These are phyloP conservation scores for Aureobasidium sp. DNA, from an alignment of 2,329 filamentous ascomycete species.

Conservation along the genomic window DNA sequence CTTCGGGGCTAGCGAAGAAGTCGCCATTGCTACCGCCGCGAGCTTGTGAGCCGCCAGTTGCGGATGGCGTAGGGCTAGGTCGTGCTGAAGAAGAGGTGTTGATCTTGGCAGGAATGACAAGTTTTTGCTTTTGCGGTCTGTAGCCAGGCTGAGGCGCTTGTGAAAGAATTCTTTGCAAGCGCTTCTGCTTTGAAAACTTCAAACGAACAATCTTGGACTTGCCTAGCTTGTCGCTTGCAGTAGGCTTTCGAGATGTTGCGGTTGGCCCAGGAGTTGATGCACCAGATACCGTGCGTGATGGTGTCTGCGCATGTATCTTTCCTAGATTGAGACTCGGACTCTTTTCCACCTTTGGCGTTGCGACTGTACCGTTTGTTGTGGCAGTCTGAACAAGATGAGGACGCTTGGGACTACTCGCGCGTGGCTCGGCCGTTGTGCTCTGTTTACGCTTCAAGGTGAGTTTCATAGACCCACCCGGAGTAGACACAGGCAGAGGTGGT, in stretches of 20 bases:
- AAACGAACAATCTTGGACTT: not conserved
- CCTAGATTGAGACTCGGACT: conserved; percentile 2
- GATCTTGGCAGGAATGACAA: not conserved
- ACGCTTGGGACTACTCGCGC: conserved; percentile 24
- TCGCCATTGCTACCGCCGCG: not conserved
- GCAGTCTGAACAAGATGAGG: conserved; percentile 20
- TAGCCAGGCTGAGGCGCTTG: conserved; percentile 8
- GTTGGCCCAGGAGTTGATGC: not conserved
- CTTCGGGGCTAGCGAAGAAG: conserved; percentile 9
- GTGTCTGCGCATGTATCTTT: conserved; percentile 2
- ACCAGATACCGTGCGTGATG: conserved; percentile 1
- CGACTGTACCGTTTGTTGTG: conserved; percentile 1
- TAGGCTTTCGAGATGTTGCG: conserved; percentile 1
- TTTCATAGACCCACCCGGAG: conserved; percentile 18
- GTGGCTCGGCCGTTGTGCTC: conserved; percentile 19
- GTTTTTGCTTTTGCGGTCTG: not conserved
- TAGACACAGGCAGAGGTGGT: conserved; percentile 16
- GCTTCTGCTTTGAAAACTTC: not conserved
- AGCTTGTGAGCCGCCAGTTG: not conserved
- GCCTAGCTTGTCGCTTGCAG: not conserved
- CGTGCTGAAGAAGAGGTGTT: not conserved
- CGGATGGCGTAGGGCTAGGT: not conserved
- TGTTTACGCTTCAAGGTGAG: conserved; percentile 26
- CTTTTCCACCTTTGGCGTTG: conserved; percentile 13
- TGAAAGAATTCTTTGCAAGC: conserved; percentile 8